phyloP scores from a whole-genome alignment of 1,284 basidiomycete species.

The Cryptococcus neoformans region DNA sequence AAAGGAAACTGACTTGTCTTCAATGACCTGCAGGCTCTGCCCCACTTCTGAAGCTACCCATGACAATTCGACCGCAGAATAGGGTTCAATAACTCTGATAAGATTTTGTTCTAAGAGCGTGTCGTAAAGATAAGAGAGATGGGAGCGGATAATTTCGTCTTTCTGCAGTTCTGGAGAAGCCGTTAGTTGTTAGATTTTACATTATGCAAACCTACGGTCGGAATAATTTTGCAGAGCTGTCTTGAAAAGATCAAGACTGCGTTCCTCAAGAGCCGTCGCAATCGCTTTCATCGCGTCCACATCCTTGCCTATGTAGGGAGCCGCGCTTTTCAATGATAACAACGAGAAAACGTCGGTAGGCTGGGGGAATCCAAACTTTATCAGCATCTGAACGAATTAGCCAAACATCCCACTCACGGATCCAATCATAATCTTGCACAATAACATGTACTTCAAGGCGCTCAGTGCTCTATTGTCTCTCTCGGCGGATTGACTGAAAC shows the following conservation, averaged over 20 bases:
- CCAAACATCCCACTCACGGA: constrained; percentile 57
- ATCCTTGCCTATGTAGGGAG: constrained; percentile 74
- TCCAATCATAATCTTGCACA: constrained; percentile 98
- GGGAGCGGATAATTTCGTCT: constrained; percentile 90
- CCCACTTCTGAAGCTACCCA: constrained; percentile 86
- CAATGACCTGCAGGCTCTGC: constrained; percentile 87
- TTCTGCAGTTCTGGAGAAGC: constrained; percentile 73
- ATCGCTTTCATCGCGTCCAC: constrained; percentile 95
- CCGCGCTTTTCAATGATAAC: constrained; percentile 79
- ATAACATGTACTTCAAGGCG: constrained; percentile 94
- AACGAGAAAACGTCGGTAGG: constrained; percentile 89
- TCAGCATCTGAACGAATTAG: background rate
- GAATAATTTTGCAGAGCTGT: constrained; percentile 81
- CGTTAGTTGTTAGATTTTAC: background rate
- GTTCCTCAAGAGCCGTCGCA: constrained; percentile 86
- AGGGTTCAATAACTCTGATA: constrained; percentile 91
- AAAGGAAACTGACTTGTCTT: constrained; percentile 69
- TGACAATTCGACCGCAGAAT: constrained; percentile 84
- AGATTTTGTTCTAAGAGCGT: constrained; percentile 94
- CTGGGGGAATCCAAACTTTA: constrained; percentile 50
- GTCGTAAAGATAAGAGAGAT: constrained; percentile 89
- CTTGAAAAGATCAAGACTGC: constrained; percentile 88
- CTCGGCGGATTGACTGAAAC: constrained; percentile 61
- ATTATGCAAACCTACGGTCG: constrained; percentile 58
- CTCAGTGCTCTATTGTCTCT: constrained; percentile 59